Evolutionary conservation across 345 rosid species (phyloP).

Genomic region (Physaria fendleri): DNA sequence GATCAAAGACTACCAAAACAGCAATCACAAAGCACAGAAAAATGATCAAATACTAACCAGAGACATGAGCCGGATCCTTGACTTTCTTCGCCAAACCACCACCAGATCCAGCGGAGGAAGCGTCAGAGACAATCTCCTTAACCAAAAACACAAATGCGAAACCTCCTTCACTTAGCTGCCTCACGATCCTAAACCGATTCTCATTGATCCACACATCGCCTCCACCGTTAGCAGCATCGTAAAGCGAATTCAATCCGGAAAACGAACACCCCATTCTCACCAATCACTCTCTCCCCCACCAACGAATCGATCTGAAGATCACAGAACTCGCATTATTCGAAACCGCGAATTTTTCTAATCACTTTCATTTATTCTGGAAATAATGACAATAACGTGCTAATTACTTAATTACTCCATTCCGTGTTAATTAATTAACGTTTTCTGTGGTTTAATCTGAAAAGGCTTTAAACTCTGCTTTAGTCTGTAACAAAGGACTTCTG

Average conservation of each 20-base stretch:
- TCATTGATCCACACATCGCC: slow-evolving; percentile 99
- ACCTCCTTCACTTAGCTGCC: slow-evolving; percentile 99
- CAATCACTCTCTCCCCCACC: not conserved
- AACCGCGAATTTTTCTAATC: no score
- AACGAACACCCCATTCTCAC: slow-evolving; percentile 71
- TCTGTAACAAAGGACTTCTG: no score
- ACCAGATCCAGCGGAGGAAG: no score
- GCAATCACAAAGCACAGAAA: no score
- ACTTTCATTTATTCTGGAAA: no score
- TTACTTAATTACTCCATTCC: no score
- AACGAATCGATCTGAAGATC: slow-evolving; percentile 5
- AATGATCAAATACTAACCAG: slow-evolving; percentile 44
- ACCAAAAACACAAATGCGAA: slow-evolving; percentile 84
- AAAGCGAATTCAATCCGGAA: slow-evolving; percentile 86
- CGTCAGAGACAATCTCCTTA: slow-evolving; percentile 59
- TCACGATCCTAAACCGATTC: slow-evolving; percentile 62
- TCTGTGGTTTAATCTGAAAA: no score
- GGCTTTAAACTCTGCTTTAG: no score
- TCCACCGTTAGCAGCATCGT: slow-evolving; percentile 87
- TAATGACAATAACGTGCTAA: no score
- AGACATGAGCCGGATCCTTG: slow-evolving; percentile 84
- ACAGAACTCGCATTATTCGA: slow-evolving; percentile 35
- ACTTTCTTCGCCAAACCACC: slow-evolving; percentile 83
- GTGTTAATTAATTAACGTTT: no score
- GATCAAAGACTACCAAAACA: not conserved